Conservation (phyloP, 179 eudicot species). For the Silene noctiflora region DNA sequence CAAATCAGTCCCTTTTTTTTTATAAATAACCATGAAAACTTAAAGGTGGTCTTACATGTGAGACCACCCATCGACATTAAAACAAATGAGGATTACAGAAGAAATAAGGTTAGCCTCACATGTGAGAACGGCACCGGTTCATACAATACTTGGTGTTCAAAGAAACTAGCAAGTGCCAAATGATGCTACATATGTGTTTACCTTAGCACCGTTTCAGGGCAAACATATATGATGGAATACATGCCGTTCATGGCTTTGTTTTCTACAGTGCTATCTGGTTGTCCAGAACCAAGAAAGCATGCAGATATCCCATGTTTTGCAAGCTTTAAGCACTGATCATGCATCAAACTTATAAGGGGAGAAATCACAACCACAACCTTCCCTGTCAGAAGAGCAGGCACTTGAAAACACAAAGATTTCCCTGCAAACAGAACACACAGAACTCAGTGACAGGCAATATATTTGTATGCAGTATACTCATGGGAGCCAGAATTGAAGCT, state of each 20-base stretch:
- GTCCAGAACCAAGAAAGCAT: conserved; percentile 98
- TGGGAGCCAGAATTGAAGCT: neutral
- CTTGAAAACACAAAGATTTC: conserved; percentile 89
- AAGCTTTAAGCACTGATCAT: conserved; percentile 92
- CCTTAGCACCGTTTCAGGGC: conserved; percentile 94
- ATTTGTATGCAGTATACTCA: conserved; percentile 5
- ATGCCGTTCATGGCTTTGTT: conserved; percentile 84
- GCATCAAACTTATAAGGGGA: conserved; percentile 97
- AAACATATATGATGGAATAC: conserved; percentile 71
- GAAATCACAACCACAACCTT: conserved; percentile 92
- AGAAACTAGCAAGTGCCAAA: conserved; percentile 3
- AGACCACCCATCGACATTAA: neutral
- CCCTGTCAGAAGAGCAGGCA: conserved; percentile 88
- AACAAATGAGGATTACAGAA: no score
- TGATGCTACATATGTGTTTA: conserved; percentile 19
- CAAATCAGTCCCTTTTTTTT: neutral
- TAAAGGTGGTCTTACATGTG: neutral
- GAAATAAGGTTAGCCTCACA: no score
- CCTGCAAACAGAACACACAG: conserved; percentile 48
- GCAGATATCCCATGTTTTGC: conserved; percentile 87
- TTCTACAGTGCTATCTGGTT: conserved; percentile 71
- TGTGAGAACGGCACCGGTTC: no score
- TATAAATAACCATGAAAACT: neutral
- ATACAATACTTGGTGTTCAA: no score
- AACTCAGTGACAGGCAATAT: conserved; percentile 11